Conservation (phyloP, 345 rosid species). For the Ceriops zippeliana region DNA sequence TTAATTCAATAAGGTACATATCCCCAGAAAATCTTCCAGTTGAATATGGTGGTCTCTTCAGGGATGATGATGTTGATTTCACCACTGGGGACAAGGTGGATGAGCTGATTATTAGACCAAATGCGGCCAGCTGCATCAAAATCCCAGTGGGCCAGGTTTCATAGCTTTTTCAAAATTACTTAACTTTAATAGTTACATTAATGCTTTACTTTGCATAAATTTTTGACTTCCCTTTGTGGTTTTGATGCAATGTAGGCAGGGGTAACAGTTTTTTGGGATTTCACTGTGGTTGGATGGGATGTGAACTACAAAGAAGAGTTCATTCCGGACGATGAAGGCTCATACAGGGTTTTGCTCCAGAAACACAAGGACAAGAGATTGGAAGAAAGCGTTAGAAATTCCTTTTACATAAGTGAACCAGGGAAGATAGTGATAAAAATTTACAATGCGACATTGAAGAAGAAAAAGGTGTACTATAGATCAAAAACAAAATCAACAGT, state of each 20-base stretch:
- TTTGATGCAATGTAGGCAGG: conserved; percentile 33
- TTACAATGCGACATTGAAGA: conserved; percentile 36
- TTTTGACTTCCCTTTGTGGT: background rate
- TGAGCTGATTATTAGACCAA: conserved; percentile 29
- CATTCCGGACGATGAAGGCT: conserved; percentile 62
- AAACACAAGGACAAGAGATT: conserved; percentile 26
- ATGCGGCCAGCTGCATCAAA: conserved; percentile 27
- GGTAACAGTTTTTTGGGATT: conserved; percentile 46
- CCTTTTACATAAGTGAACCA: conserved; percentile 50
- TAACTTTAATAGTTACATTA: no score
- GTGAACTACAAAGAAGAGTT: conserved; percentile 51
- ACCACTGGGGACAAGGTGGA: conserved; percentile 30
- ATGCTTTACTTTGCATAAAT: background rate
- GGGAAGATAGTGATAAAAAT: conserved; percentile 49
- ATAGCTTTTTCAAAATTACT: no score
- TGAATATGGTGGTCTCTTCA: conserved; percentile 56
- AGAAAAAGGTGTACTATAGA: conserved; percentile 45
- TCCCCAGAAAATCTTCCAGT: conserved; percentile 46
- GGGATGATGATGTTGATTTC: conserved; percentile 45
- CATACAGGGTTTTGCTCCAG: conserved; percentile 39
- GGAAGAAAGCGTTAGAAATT: conserved; percentile 39
- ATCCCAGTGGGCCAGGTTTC: conserved; percentile 45
- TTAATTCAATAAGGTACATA: conserved; percentile 35
- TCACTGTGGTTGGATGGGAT: conserved; percentile 53
- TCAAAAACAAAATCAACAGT: conserved; percentile 43